Base-by-base conservation (phyloP, 768 basidiomycete genomes). In the Thelephora ganbajun region DNA sequence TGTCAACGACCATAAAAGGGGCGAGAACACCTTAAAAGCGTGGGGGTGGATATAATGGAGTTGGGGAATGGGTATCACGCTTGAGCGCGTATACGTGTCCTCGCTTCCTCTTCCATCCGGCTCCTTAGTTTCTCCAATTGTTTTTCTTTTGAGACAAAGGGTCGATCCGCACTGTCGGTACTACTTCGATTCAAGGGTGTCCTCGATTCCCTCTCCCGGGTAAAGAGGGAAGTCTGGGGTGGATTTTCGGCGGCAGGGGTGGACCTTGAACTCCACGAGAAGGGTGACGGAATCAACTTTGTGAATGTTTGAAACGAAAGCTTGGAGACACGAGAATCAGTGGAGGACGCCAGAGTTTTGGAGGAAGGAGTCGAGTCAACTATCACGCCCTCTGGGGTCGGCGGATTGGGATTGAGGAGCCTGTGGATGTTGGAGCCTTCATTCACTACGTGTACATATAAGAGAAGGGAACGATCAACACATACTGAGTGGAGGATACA, bases 101-200 rank as follows among this genome's bases (percentile, higher is more conserved):
- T 44, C 26, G 26, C 46, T 45, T 70, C 67, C 33, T 63, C 57
- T 54, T 72, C 67, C 58, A 88, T 63, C 53, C 79, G 74, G 30
- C 61, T 56, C 59, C 68, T 70, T 55, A 88, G 63, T 62, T 73
- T 77, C 58, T 74, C 73, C 54, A 88, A 60, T 60, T 89, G 86
- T 53, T 67, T 72, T 55, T 79, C 72, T 58, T 73, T 80, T 22
- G 78, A 70, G 43, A 83, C 78, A 57, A 69, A 83, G 11, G 50
- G 52, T n/a, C 51, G 49, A 48, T 63, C 62, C 51, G 64, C 55
- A 41, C 22, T 41, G 16, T 41, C 39, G 16, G 39, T 16, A 14
- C 47, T 51, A 43, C 50, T 42, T 53, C 36, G 36, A 43, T 39
- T 54, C 36, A 51, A 43, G 50, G 33, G 35, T 41, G 43, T 18